phyloP scores from a whole-genome alignment of 2,329 filamentous ascomycete species.

The Arthroderma sp. region DNA sequence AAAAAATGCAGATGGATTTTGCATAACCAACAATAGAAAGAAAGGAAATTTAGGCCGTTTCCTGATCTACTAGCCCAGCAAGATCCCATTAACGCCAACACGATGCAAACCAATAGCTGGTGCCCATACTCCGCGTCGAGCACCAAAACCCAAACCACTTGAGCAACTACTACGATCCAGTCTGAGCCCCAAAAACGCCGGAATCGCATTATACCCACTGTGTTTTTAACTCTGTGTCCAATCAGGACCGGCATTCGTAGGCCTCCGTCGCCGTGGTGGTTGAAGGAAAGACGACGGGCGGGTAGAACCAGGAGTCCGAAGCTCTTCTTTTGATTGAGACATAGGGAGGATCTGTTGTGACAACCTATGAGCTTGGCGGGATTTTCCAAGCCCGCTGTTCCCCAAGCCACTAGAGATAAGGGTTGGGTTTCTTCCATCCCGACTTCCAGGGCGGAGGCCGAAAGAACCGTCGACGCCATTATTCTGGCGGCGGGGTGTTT shows the following conservation, averaged over 20 bases:
- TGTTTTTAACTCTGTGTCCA: constrained; percentile 13
- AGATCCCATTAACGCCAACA: constrained; percentile 12
- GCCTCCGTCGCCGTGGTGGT: constrained; percentile 24
- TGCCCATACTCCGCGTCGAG: neutral
- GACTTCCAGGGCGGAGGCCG: constrained; percentile 27
- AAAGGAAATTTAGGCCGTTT: neutral
- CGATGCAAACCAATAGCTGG: constrained; percentile 13
- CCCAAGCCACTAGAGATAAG: constrained; percentile 6
- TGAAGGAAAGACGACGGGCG: constrained; percentile 25
- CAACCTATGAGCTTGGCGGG: constrained; percentile 23
- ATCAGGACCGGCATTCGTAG: constrained; percentile 25
- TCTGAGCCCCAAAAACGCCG: neutral
- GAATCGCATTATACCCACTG: neutral
- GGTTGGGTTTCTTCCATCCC: constrained; percentile 25
- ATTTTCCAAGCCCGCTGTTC: constrained; percentile 21
- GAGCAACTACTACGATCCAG: neutral
- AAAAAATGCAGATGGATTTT: too few species aligned
- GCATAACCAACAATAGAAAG: neutral
- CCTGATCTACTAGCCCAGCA: neutral
- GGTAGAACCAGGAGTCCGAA: constrained; percentile 19
- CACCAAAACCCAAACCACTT: neutral
- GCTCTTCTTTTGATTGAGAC: constrained; percentile 25
- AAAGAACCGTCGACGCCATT: constrained; percentile 26
- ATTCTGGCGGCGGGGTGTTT: constrained; percentile 27
- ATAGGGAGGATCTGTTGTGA: constrained; percentile 22